Evolutionary conservation across 768 basidiomycete genomes (phyloP).

Genomic region (Collybiopsis confluens): DNA sequence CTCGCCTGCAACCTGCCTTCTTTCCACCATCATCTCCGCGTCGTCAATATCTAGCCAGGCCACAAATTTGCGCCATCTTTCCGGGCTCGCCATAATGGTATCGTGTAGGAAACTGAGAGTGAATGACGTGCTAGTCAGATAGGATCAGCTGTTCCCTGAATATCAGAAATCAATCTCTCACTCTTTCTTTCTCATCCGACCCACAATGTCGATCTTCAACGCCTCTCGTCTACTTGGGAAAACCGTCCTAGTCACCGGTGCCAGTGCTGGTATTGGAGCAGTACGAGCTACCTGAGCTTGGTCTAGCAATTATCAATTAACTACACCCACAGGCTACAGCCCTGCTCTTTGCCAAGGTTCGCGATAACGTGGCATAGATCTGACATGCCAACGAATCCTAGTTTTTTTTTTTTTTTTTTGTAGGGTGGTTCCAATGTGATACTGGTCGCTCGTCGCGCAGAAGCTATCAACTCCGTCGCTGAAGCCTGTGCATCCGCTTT

Average conservation of each 20-base stretch:
- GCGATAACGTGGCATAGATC: background rate
- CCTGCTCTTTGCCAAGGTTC: conserved; percentile 81
- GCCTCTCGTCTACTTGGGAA: conserved; percentile 76
- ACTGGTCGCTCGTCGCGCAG: conserved; percentile 73
- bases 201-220: conserved; percentile 76
- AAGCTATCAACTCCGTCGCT: conserved; percentile 67
- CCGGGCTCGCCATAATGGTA: too few species aligned
- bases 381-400: background rate
- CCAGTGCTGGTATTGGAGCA: conserved; percentile 86
- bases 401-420: background rate
- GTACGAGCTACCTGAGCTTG: conserved; percentile 36
- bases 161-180: background rate
- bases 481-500: conserved; percentile 67
- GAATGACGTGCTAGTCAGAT: background rate
- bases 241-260: conserved; percentile 85
- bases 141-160: background rate
- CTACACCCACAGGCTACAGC: conserved; percentile 64
- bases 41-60: conserved; percentile 1
- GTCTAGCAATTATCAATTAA: background rate
- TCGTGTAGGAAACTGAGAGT: background rate
- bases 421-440: conserved; percentile 88
- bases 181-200: conserved; percentile 6
- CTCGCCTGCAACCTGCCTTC: conserved; percentile 48
- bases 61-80: conserved; percentile 27
- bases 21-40: conserved; percentile 33